Conservation (phyloP, 1,139 yeast genomes). For the Yamadazyma aaseri region DNA sequence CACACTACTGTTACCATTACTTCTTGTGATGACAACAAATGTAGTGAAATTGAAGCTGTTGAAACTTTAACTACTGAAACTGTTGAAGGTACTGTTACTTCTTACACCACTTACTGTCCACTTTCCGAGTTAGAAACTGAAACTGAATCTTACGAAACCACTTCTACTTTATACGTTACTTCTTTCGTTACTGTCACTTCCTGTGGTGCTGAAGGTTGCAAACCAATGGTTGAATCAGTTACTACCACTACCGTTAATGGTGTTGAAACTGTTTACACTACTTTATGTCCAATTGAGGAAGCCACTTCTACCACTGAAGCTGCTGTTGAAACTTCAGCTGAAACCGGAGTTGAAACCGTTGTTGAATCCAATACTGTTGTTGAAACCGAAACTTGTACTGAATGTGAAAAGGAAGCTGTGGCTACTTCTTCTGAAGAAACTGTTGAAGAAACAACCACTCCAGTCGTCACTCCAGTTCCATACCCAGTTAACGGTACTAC, state of each 20-base stretch:
- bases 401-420: constrained; percentile 7
- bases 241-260: constrained; percentile 25
- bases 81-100: constrained; percentile 40
- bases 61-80: constrained; percentile 40
- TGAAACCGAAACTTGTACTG: constrained; percentile 10
- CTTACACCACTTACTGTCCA: constrained; percentile 52
- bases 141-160: constrained; percentile 14
- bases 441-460: constrained; percentile 15
- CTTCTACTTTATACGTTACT: constrained; percentile 16
- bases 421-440: constrained; percentile 8
- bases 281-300: constrained; percentile 28
- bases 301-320: constrained; percentile 15
- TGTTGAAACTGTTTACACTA: constrained; percentile 27
- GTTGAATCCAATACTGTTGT: constrained; percentile 11
- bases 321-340: constrained; percentile 10
- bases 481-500: constrained; percentile 27
- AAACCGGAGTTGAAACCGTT: constrained; percentile 9
- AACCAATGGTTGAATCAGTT: constrained; percentile 13
- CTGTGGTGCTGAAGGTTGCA: constrained; percentile 9
- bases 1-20: constrained; percentile 15
- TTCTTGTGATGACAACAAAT: constrained; percentile 16
- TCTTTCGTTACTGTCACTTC: constrained; percentile 19
- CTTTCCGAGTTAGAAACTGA: constrained; percentile 18
- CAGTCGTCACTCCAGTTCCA: constrained; percentile 27
- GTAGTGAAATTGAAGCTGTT: constrained; percentile 21